Base-by-base conservation (phyloP, 768 basidiomycete species). In the Gloeopeniophorella convolvens region DNA sequence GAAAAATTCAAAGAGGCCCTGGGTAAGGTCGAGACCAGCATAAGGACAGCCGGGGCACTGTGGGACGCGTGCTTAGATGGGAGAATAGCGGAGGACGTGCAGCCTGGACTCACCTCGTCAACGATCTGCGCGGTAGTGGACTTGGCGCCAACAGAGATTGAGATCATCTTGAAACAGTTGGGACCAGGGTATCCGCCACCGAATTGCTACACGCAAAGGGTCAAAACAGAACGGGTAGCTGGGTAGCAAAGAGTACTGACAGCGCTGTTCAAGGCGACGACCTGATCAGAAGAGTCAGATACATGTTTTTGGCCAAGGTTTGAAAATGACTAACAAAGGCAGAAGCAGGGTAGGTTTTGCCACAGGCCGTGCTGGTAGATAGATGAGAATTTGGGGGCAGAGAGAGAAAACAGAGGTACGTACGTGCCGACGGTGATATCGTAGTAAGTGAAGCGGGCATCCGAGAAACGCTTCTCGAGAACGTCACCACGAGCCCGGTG, bases 101-200 rank as follows among this genome's bases (percentile, higher is more conserved):
- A 40, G 30, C 31, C 12, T 27, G 50, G 49, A 42, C 60, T 55
- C 42, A 82, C 83, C 78, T 75, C 65, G 64, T 89, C 87, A 67
- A 73, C 71, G 59, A 90, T 78, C 1, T 56, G 64, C 4, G 87
- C 87, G 1, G 47, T 48, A 10, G 79, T 68, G 1, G 77, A 76
- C 62, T 79, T 81, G 50, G 85, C 85, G 31, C 71, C 70, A 59
- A 72, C 80, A 4, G 69, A 67, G 66, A 91, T 80, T 9, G 74
- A 76, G 56, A 91, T 82, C 16, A 56, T 59, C 60, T 76, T 67
- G 62, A 75, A 76, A 65, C 89, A 91, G 32, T 79, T 44, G 18
- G 79, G 78, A 1, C 83, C 79, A 5, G 86, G 84, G 63, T 79
- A 85, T 5, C 75, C 74, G 33, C 51, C 51, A 12, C 83, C 82